These are phyloP conservation scores for Aotearoamyces nothofagi DNA, from an alignment of 2,329 filamentous ascomycete genomes.

Conservation along the genomic window DNA sequence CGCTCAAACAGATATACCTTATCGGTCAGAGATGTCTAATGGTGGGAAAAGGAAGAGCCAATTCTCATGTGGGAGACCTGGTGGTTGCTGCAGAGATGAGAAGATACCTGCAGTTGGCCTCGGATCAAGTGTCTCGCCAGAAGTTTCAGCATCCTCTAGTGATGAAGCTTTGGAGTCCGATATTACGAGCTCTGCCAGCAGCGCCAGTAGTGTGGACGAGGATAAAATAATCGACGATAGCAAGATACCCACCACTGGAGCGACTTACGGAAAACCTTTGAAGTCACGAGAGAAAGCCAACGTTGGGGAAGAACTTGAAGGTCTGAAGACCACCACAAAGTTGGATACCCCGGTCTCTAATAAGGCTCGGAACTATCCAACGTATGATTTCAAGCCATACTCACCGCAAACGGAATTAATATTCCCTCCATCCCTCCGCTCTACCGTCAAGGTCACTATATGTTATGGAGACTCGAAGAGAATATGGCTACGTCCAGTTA, in stretches of 20 bases:
- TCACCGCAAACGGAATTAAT: constrained; percentile 84
- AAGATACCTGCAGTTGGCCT: constrained; percentile 1
- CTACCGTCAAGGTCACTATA: constrained; percentile 65
- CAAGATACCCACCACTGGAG: constrained; percentile 6
- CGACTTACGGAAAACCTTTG: constrained; percentile 10
- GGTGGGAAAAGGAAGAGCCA: constrained; percentile 3
- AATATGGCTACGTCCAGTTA: constrained; percentile 79
- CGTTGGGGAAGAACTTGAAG: constrained; percentile 4
- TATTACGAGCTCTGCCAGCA: constrained; percentile 9
- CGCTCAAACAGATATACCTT: constrained; percentile 7
- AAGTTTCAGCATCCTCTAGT: neutral
- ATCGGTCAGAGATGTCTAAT: constrained; percentile 9
- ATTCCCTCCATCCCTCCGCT: constrained; percentile 71
- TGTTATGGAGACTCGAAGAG: constrained; percentile 87
- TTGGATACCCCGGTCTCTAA: constrained; percentile 7
- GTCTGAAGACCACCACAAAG: constrained; percentile 6
- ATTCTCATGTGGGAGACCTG: constrained; percentile 16
- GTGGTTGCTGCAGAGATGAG: constrained; percentile 54
- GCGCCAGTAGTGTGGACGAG: constrained; percentile 24
- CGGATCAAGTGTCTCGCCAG: neutral
- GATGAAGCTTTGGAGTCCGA: constrained; percentile 1
- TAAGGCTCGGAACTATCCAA: constrained; percentile 5
- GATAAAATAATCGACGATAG: too few relatives aligned
- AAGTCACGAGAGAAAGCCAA: constrained; percentile 8
- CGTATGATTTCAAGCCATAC: constrained; percentile 60